Conservation (phyloP, 1,139 yeast species). For the Suhomyces atakaporum region DNA sequence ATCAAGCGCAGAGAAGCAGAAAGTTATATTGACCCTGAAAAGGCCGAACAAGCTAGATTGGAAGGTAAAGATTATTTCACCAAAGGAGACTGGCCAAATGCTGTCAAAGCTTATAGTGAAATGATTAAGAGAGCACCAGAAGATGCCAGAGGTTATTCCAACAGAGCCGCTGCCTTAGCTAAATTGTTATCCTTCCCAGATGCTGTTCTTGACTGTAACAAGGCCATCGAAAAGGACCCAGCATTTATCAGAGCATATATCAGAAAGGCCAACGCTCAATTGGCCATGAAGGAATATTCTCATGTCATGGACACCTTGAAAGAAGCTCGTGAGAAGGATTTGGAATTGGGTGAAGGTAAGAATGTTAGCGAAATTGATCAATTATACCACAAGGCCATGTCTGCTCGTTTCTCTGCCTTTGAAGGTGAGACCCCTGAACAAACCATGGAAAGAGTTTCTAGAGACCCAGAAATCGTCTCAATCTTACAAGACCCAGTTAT, state of each 20-base stretch:
- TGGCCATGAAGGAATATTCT: conserved; percentile 86
- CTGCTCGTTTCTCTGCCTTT: conserved; percentile 74
- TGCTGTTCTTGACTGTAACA: conserved; percentile 88
- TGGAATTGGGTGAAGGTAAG: conserved; percentile 56
- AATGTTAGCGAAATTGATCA: conserved; percentile 79
- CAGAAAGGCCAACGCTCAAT: conserved; percentile 93
- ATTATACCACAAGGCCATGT: conserved; percentile 72
- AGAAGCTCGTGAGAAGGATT: conserved; percentile 74
- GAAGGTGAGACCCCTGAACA: conserved; percentile 96
- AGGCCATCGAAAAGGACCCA: conserved; percentile 87
- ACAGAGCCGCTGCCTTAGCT: conserved; percentile 95
- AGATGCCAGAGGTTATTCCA: conserved; percentile 96
- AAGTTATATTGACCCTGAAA: conserved; percentile 81
- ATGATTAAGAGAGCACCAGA: conserved; percentile 95
- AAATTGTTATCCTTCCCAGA: conserved; percentile 97
- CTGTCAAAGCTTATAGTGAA: conserved; percentile 92
- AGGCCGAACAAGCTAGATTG: conserved; percentile 94
- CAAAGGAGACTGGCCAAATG: conserved; percentile 94
- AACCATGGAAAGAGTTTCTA: conserved; percentile 84
- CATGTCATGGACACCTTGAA: conserved; percentile 81
- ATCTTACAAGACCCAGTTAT: conserved; percentile 95
- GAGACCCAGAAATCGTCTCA: conserved; percentile 91
- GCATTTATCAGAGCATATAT: conserved; percentile 90
- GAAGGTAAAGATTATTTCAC: conserved; percentile 88
- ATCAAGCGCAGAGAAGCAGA: conserved; percentile 75